phyloP scores from a whole-genome alignment of 169 alveolate genomes.

The Cryptosporidium felis region DNA sequence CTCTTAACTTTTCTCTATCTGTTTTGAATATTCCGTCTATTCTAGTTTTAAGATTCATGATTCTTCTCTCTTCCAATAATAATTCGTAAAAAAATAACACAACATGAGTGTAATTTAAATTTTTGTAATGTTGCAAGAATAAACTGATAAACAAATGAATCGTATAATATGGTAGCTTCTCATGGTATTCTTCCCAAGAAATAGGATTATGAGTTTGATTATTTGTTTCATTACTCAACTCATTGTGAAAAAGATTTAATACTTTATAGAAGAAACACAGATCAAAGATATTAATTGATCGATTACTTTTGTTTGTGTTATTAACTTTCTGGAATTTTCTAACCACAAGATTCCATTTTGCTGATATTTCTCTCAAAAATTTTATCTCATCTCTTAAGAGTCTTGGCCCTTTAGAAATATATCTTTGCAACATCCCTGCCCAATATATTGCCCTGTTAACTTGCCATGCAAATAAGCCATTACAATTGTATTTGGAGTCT shows the following conservation, averaged over 20 bases:
- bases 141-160: slow-evolving; percentile 6
- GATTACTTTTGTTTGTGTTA: background rate
- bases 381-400: background rate
- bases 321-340: slow-evolving; percentile 26
- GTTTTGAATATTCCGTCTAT: background rate
- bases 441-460: slow-evolving; percentile 66
- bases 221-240: background rate
- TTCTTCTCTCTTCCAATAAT: slow-evolving; percentile 50
- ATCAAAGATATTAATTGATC: slow-evolving; percentile 45
- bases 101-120: slow-evolving; percentile 16
- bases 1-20: background rate
- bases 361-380: background rate
- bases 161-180: slow-evolving; percentile 3
- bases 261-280: slow-evolving; percentile 52
- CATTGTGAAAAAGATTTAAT: slow-evolving; percentile 2
- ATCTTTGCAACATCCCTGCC: slow-evolving; percentile 70
- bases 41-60: slow-evolving; percentile 3
- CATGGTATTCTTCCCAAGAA: slow-evolving; percentile 40
- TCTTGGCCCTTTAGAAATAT: slow-evolving; percentile 40
- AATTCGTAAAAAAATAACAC: slow-evolving; percentile 52
- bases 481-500: slow-evolving; percentile 22
- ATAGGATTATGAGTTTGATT: background rate
- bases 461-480: slow-evolving; percentile 42
- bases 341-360: slow-evolving; percentile 5
- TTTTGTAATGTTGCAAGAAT: background rate